Percentiles rank a stretch among this genome's conserved stretches.
These are phyloP conservation scores for Cyberlindnera bimundalis DNA, from an alignment of 805 yeast species.

Conservation along the genomic window DNA sequence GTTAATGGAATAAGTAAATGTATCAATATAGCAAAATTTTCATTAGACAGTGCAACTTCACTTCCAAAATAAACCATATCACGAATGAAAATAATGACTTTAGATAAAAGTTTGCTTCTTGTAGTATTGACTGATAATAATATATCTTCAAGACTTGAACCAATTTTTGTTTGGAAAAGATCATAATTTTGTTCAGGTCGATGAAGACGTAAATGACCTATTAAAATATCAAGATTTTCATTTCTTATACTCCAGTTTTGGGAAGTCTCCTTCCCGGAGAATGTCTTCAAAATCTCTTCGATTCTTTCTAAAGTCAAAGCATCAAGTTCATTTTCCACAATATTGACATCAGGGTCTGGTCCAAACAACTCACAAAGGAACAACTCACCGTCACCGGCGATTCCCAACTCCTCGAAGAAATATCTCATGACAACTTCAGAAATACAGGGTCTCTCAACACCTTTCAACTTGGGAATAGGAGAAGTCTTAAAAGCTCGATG, in stretches of 20 bases:
- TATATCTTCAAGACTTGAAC: slow-evolving; percentile 17
- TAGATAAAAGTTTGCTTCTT: slow-evolving; percentile 19
- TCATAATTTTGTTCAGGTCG: slow-evolving; percentile 14
- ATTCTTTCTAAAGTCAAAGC: slow-evolving; percentile 9
- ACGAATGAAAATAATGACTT: slow-evolving; percentile 22
- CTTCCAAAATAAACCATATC: slow-evolving; percentile 25
- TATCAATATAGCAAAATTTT: slow-evolving; percentile 14
- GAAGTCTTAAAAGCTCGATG: background rate
- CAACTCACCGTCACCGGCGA: slow-evolving; percentile 9
- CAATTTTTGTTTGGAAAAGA: slow-evolving; percentile 15
- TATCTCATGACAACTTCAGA: slow-evolving; percentile 4
- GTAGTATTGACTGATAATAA: slow-evolving; percentile 17
- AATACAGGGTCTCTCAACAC: background rate
- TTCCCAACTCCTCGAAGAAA: slow-evolving; percentile 2
- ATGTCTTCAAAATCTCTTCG: slow-evolving; percentile 10
- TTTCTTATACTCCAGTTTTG: slow-evolving; percentile 22
- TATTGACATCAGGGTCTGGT: slow-evolving; percentile 17
- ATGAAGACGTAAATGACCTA: slow-evolving; percentile 21
- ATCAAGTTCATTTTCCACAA: slow-evolving; percentile 9
- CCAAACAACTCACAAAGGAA: slow-evolving; percentile 21
- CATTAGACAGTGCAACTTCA: slow-evolving; percentile 12
- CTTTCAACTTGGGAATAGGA: background rate
- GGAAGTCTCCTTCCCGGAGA: slow-evolving; percentile 20
- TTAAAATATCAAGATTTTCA: slow-evolving; percentile 19
- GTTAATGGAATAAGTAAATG: slow-evolving; percentile 25